Conservation (phyloP, 441 rosid species). For the Pelargonium hybrid region DNA sequence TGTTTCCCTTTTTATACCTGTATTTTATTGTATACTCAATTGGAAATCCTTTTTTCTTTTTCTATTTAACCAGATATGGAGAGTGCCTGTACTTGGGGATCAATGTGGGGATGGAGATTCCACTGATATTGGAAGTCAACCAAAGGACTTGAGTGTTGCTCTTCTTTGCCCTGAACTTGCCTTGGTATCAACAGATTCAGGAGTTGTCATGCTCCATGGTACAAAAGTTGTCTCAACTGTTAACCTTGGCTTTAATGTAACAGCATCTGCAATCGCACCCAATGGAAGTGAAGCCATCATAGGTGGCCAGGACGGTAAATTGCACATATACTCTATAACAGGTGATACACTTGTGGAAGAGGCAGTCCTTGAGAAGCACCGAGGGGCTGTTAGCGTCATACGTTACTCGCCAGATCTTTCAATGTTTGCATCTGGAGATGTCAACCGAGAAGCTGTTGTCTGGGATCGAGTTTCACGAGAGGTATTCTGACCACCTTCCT, state of each 20-base stretch:
- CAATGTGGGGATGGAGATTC: constrained; percentile 57
- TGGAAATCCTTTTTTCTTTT: constrained; percentile 11
- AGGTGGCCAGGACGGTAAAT: constrained; percentile 77
- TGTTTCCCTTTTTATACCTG: not conserved
- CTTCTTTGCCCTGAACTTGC: constrained; percentile 54
- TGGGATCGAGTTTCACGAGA: constrained; percentile 78
- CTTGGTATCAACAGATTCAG: constrained; percentile 59
- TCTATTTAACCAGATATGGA: constrained; percentile 42
- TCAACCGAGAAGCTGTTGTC: constrained; percentile 78
- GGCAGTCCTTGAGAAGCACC: constrained; percentile 75
- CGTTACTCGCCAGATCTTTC: constrained; percentile 78
- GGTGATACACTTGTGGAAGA: constrained; percentile 73
- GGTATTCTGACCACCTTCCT: constrained; percentile 30
- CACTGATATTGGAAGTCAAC: constrained; percentile 70
- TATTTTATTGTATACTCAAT: too few species aligned
- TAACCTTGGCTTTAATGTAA: constrained; percentile 64
- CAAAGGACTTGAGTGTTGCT: constrained; percentile 77
- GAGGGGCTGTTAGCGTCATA: constrained; percentile 75
- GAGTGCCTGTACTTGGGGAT: constrained; percentile 54
- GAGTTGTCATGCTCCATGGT: constrained; percentile 63
- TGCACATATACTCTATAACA: constrained; percentile 50
- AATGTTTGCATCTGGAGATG: constrained; percentile 90
- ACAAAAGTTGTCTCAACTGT: constrained; percentile 56
- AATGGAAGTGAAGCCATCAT: constrained; percentile 84
- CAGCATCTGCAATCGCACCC: constrained; percentile 73